Percentiles rank a stretch among this genome's conserved stretches.
These are phyloP conservation scores for Phalaenopsis aphrodite DNA, from an alignment of 106 monocot genomes.

Conservation along the genomic window DNA sequence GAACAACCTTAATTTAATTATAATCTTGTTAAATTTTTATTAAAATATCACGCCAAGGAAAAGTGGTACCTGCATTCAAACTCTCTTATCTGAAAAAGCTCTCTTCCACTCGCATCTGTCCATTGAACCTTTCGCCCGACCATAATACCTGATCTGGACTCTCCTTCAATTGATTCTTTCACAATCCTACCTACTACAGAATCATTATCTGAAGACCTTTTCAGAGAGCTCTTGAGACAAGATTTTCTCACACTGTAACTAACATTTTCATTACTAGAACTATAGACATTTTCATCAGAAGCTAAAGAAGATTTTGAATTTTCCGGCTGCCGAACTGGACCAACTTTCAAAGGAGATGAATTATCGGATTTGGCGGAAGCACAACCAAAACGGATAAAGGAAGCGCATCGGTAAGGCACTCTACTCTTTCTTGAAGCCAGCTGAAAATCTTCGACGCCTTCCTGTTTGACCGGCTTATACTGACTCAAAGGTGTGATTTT, in stretches of 20 bases:
- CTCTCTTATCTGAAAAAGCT: slow-evolving; percentile 76
- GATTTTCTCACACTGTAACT: slow-evolving; percentile 18
- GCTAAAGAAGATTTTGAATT: neutral
- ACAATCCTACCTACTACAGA: slow-evolving; percentile 16
- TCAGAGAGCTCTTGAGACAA: slow-evolving; percentile 42
- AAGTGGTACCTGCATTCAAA: slow-evolving; percentile 66
- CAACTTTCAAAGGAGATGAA: slow-evolving; percentile 30
- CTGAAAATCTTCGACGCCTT: slow-evolving; percentile 26
- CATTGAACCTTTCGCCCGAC: slow-evolving; percentile 61
- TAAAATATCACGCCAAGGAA: neutral
- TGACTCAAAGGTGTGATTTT: slow-evolving; percentile 67
- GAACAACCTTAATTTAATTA: neutral
- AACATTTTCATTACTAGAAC: neutral
- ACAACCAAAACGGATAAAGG: slow-evolving; percentile 35
- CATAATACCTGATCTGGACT: slow-evolving; percentile 11
- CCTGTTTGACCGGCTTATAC: slow-evolving; percentile 63
- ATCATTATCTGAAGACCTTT: slow-evolving; percentile 26
- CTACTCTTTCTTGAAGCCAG: slow-evolving; percentile 54
- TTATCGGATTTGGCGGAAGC: slow-evolving; percentile 29
- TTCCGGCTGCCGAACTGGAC: slow-evolving; percentile 21
- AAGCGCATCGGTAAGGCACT: slow-evolving; percentile 31
- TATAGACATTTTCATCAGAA: slow-evolving; percentile 11
- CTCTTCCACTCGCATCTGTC: slow-evolving; percentile 61
- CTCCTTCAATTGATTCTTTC: slow-evolving; percentile 24
- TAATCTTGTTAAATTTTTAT: neutral